A percentile compares a stretch with the other conserved stretches of the same genome.
Conservation (phyloP, 2,329 filamentous ascomycete species). For the Alternaria longipes region DNA sequence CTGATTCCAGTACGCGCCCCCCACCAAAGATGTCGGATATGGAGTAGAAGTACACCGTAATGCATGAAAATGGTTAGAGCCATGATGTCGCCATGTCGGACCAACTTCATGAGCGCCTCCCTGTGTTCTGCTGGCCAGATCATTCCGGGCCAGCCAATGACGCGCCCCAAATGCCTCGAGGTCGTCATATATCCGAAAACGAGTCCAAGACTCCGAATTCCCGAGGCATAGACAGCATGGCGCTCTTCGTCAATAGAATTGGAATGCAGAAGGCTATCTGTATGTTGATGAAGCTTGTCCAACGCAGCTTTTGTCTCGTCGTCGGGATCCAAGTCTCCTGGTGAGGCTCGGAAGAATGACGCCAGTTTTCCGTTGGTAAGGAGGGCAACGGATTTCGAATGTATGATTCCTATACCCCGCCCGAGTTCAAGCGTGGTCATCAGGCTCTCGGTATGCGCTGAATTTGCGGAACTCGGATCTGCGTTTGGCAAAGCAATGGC, state of each 20-base stretch:
- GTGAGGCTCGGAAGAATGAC: not conserved
- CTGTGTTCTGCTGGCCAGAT: constrained; percentile 4
- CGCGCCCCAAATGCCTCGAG: constrained; percentile 2
- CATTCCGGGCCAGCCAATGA: constrained; percentile 18
- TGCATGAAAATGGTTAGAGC: constrained; percentile 17
- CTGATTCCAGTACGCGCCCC: constrained; percentile 8
- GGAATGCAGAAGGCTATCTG: not conserved
- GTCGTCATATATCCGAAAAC: not conserved
- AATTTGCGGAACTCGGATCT: not conserved
- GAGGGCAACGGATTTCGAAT: not conserved
- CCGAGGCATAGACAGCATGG: not conserved
- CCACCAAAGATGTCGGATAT: constrained; percentile 17
- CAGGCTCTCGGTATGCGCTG: not conserved
- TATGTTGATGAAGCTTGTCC: not conserved
- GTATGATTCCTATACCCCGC: not conserved
- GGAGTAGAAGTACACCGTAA: constrained; percentile 20
- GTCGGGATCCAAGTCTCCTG: not conserved
- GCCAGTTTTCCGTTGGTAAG: not conserved
- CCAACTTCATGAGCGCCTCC: constrained; percentile 9
- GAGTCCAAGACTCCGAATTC: not conserved
- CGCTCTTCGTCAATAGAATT: not conserved
- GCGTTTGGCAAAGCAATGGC: constrained; percentile 15
- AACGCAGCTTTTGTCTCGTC: not conserved
- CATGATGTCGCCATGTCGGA: constrained; percentile 17
- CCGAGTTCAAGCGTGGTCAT: constrained; percentile 2